A percentile compares a stretch with the other conserved stretches of the same genome.
phyloP scores from a whole-genome alignment of 2,329 filamentous ascomycete genomes.

The Septoria linicola region DNA sequence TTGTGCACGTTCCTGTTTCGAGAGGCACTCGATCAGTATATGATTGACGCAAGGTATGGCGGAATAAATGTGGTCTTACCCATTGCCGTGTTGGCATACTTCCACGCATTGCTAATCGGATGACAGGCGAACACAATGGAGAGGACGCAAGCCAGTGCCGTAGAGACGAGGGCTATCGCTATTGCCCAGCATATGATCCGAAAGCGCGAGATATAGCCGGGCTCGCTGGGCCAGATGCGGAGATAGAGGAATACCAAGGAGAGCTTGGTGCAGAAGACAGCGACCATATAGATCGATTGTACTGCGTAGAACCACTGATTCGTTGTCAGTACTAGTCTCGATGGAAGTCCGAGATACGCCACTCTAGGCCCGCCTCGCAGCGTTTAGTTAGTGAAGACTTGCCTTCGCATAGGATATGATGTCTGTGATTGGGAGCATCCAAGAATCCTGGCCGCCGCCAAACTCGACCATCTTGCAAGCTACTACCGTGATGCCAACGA shows the following conservation, averaged over 20 bases:
- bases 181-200: conserved; percentile 15
- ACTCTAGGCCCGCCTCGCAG: too few species aligned
- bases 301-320: conserved; percentile 18
- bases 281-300: conserved; percentile 21
- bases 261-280: conserved; percentile 15
- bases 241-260: conserved; percentile 23
- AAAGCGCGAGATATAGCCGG: conserved; percentile 5
- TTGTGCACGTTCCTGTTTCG: conserved; percentile 11
- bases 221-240: conserved; percentile 13
- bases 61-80: not conserved
- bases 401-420: conserved; percentile 9
- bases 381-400: not conserved
- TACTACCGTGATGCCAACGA: conserved; percentile 12
- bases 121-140: conserved; percentile 17
- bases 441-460: conserved; percentile 9
- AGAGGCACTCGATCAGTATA: too few species aligned
- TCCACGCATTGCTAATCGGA: conserved; percentile 18
- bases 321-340: too few species aligned
- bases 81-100: conserved; percentile 4
- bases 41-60: too few species aligned
- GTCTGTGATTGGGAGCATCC: conserved; percentile 10
- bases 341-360: too few species aligned
- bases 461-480: not conserved
- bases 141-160: conserved; percentile 11
- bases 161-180: conserved; percentile 1